Evolutionary conservation across 2,329 filamentous ascomycete species (phyloP).

Genomic region (Myriosclerotinia curreyana): DNA sequence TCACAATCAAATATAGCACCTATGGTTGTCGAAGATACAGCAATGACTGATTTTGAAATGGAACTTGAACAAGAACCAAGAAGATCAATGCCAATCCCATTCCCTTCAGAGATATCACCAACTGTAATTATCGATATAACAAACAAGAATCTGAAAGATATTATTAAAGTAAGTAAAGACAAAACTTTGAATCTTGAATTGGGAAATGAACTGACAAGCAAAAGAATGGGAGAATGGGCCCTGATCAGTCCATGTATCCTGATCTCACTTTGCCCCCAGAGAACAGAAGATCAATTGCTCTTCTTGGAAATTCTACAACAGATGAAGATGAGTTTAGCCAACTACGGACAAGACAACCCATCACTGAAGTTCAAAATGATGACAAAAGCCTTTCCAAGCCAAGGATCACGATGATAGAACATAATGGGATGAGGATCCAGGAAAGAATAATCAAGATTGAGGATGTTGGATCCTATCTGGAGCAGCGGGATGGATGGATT

Average conservation of each 20-base stretch:
- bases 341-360: too few relatives aligned
- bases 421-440: too few relatives aligned
- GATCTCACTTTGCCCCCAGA: too few relatives aligned
- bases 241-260: too few relatives aligned
- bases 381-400: neutral
- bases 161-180: neutral
- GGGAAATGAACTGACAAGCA: too few relatives aligned
- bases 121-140: neutral
- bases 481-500: neutral
- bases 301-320: too few relatives aligned
- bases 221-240: too few relatives aligned
- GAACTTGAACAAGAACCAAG: neutral
- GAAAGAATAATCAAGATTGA: too few relatives aligned
- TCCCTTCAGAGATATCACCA: neutral
- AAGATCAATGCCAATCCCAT: neutral
- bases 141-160: neutral
- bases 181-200: too few relatives aligned
- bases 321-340: too few relatives aligned
- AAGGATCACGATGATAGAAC: neutral
- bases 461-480: neutral
- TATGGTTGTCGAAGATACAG: neutral
- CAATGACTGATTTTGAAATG: neutral
- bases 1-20: neutral
- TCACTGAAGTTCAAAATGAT: too few relatives aligned
- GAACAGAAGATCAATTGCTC: too few relatives aligned